Percentiles rank a stretch among this genome's conserved stretches.
These are phyloP conservation scores for Lumnitzera racemosa DNA, from an alignment of 345 rosid genomes.

Conservation along the genomic window DNA sequence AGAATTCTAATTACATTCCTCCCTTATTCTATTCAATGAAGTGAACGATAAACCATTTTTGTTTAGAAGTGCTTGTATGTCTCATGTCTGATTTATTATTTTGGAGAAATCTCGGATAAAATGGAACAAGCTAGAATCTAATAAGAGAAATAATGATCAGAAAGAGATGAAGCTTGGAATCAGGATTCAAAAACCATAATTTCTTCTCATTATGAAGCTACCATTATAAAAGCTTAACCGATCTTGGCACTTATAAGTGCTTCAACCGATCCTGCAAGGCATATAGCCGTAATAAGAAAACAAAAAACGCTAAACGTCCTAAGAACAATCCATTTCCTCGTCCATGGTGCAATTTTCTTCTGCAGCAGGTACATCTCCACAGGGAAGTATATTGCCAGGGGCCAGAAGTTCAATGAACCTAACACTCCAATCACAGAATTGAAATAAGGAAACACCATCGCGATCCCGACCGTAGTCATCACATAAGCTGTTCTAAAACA, in stretches of 20 bases:
- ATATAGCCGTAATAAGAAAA: conserved; percentile 26
- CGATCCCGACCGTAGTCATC: conserved; percentile 27
- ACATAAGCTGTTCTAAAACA: conserved; percentile 42
- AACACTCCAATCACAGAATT: conserved; percentile 45
- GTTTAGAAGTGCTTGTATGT: too few species aligned
- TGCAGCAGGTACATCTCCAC: conserved; percentile 62
- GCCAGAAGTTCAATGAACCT: conserved; percentile 73
- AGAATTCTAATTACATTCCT: too few species aligned
- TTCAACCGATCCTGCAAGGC: conserved; percentile 38
- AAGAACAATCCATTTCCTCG: conserved; percentile 39
- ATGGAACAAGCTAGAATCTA: too few species aligned
- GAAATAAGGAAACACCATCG: conserved; percentile 57
- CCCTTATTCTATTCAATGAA: too few species aligned
- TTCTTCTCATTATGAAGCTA: too few species aligned
- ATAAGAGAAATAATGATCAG: too few species aligned
- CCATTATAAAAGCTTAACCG: too few species aligned
- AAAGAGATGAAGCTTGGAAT: too few species aligned
- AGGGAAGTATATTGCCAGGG: conserved; percentile 49
- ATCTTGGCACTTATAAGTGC: conserved; percentile 36
- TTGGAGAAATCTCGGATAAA: too few species aligned
- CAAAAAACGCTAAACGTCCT: conserved; percentile 45
- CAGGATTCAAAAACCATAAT: too few species aligned
- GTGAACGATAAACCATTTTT: too few species aligned
- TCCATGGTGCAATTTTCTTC: conserved; percentile 43
- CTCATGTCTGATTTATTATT: too few species aligned